Conservation (phyloP, 2,329 filamentous ascomycete species). For the Penicillium sp. region DNA sequence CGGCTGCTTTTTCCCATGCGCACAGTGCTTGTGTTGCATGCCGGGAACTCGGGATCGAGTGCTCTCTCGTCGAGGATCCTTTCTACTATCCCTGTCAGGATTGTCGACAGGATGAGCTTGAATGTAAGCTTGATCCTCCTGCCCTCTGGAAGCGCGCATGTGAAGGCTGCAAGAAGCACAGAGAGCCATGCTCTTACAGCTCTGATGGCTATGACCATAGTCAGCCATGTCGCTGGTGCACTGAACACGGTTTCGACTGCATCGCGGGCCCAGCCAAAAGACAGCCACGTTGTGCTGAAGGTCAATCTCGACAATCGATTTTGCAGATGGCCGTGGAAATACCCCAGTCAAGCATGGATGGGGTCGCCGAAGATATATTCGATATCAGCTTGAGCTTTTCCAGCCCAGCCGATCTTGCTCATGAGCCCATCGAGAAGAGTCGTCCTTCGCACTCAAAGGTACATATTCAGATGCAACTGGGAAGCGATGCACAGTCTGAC, state of each 20-base stretch:
- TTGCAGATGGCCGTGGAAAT: slow-evolving; percentile 1
- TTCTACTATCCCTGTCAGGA: slow-evolving; percentile 36
- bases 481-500: neutral
- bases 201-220: slow-evolving; percentile 24
- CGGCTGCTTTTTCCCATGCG: neutral
- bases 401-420: neutral
- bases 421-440: neutral
- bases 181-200: slow-evolving; percentile 33
- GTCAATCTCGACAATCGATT: neutral
- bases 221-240: slow-evolving; percentile 34
- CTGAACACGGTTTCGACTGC: slow-evolving; percentile 27
- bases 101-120: slow-evolving; percentile 30
- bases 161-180: slow-evolving; percentile 30
- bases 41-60: slow-evolving; percentile 25
- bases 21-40: slow-evolving; percentile 36
- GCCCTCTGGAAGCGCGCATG: slow-evolving; percentile 35
- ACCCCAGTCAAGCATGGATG: too few relatives aligned
- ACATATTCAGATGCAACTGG: neutral
- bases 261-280: slow-evolving; percentile 35
- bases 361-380: too few relatives aligned
- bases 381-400: too few relatives aligned
- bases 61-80: slow-evolving; percentile 35
- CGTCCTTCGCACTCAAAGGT: neutral
- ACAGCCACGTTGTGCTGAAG: neutral
- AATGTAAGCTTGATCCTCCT: slow-evolving; percentile 36